Evolutionary conservation across 1,139 yeast species (phyloP), one percentile per base, ranked within the genome.

Genomic region (Debaryomyces coudertii): DNA sequence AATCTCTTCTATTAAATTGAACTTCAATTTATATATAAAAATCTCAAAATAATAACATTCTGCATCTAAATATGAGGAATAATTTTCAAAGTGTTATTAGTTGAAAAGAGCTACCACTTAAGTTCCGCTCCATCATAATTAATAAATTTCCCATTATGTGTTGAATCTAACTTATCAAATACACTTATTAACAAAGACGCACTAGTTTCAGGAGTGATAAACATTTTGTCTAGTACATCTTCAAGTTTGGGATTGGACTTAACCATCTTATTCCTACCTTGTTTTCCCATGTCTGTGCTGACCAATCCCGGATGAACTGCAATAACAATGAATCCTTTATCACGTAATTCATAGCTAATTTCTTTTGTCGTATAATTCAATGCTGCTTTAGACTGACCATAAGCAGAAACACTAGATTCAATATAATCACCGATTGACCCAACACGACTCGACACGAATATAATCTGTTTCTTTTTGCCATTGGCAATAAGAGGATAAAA

Each of bases 301-400:
- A 62, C 69, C 39, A 57, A 37, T 1, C 76, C 76, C 11, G 76
- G 76, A 35, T 63, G 64, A 28, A 66, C 47, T 7, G 66, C 51
- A 4, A 67, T 44, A 25, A 65, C 60, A 8, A 51, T 58, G 50
- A 61, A 66, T 1, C 54, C 55, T 36, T 66, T 61, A 4, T 45
- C 46, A 8, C 40, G 46, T 42, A 63, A 46, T 28, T 66, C 70
- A 35, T 48, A 36, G 18, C 59, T 53, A 22, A 66, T 45, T 24
- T 49, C 51, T 28, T 53, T 58, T 7, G 55, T 55, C 6, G 57
- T 24, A 48, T 52, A 54, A 46, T 65, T 66, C 24, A 66, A 46
- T 3, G 68, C 68, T 5, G 69, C 69, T 45, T 69, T 69, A 7
- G 72, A 63, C 16, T 53, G 56, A 28, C 59, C 59, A 47, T 64